phyloP scores from a whole-genome alignment of 768 basidiomycete species.

The Pleurotus giganteus region DNA sequence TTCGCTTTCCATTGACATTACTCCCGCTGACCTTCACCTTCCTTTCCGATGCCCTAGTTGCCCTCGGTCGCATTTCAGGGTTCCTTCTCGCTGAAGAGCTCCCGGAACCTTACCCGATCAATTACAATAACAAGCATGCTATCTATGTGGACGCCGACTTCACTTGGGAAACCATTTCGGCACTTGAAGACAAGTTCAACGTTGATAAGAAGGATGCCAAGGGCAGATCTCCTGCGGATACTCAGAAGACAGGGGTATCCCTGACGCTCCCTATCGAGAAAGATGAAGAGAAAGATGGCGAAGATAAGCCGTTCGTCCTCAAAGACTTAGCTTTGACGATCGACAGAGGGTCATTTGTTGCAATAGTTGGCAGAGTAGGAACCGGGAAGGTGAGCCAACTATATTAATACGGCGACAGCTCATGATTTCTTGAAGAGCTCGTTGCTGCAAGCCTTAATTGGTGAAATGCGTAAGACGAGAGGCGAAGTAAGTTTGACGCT shows the following conservation, averaged over 20 bases:
- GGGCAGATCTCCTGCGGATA: slow-evolving; percentile 15
- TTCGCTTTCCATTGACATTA: slow-evolving; percentile 55
- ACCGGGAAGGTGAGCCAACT: slow-evolving; percentile 55
- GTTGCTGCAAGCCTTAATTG: slow-evolving; percentile 53
- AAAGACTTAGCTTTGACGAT: slow-evolving; percentile 43
- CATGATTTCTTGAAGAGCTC: slow-evolving; percentile 41
- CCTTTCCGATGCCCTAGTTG: slow-evolving; percentile 48
- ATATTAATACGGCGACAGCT: not conserved
- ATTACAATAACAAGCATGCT: slow-evolving; percentile 33
- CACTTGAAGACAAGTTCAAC: slow-evolving; percentile 6
- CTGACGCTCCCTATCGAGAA: slow-evolving; percentile 10
- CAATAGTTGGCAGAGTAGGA: slow-evolving; percentile 74
- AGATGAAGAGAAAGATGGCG: slow-evolving; percentile 15
- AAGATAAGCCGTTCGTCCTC: slow-evolving; percentile 52
- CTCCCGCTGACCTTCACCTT: slow-evolving; percentile 53
- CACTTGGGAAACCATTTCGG: slow-evolving; percentile 43
- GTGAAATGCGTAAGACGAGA: slow-evolving; percentile 62
- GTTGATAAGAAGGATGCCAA: slow-evolving; percentile 16
- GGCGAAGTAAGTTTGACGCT: slow-evolving; percentile 43
- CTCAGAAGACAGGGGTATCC: slow-evolving; percentile 15
- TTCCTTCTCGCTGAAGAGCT: slow-evolving; percentile 58
- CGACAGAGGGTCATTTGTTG: slow-evolving; percentile 59
- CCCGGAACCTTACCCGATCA: slow-evolving; percentile 41
- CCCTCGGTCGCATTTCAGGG: slow-evolving; percentile 43
- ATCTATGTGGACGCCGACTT: slow-evolving; percentile 51